Base-by-base conservation (phyloP, 2,329 filamentous ascomycete species). In the Alternaria rosae region DNA sequence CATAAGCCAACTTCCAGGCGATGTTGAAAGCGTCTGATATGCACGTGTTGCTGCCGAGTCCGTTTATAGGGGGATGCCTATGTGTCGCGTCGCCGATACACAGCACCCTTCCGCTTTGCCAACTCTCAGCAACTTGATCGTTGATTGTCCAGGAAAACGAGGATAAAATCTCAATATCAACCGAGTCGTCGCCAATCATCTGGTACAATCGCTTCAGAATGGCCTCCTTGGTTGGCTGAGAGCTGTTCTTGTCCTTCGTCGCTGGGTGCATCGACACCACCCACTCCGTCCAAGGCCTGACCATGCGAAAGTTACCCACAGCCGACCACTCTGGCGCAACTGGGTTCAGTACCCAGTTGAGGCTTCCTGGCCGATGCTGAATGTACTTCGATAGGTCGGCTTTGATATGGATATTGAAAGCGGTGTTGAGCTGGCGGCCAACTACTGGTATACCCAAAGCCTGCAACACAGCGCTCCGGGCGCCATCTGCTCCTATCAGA, bases 201-300 rank as follows among this genome's bases (percentile, higher is more conserved):
- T 69, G 54, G n/a, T 50, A 26, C 21, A 48, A 8, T 42, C 66
- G 61, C 50, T 53, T 61, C 44, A 42, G 57, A 54, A 51, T 54
- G 11, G 38, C 23, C 41, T 50, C 44, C n/a, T 25, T 10, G 7
- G 11, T 45, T 7, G 58, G 42, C 25, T 52, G 28, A n/a, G 10
- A 30, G 17, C 54, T 51, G 13, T 43, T 52, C 6, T 45, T 35
- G 20, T 48, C 38, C 25, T 62, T 62, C 12, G 60, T 57, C 30
- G 45, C 38, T 13, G 48, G 63, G 17, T 62, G 57, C 35, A 66
- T 32, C 3, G 55, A 55, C n/a, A 73, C 67, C 57, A 74, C 60
- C 86, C 87, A 90, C 77, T 90, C 85, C 65, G 84, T 72, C 87
- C 87, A 90, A 0, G 87, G 84, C 76, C 85, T 87, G 8, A 90